Percentiles rank a stretch among this genome's conserved stretches.
These are phyloP conservation scores for Arachis hypogaea DNA, from an alignment of 306 rosid species.

Conservation along the genomic window DNA sequence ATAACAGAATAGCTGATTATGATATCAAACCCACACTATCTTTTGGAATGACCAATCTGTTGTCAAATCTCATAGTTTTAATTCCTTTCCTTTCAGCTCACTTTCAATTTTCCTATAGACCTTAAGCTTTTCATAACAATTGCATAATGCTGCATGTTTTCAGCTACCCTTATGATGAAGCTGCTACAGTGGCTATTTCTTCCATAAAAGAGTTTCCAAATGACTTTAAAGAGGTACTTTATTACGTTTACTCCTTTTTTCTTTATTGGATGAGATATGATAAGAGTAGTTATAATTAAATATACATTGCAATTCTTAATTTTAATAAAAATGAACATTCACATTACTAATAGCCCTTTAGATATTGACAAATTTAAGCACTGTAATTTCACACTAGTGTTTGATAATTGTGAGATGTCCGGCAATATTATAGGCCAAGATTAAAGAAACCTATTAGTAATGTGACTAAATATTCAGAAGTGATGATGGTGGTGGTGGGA, in stretches of 20 bases:
- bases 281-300: background rate
- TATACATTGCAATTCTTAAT: background rate
- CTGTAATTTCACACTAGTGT: background rate
- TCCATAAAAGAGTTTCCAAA: constrained; percentile 60
- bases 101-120: constrained; percentile 5
- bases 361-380: background rate
- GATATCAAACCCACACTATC: background rate
- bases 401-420: background rate
- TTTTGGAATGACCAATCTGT: constrained; percentile 19
- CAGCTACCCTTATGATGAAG: constrained; percentile 83
- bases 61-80: constrained; percentile 4
- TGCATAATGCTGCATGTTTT: constrained; percentile 27
- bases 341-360: background rate
- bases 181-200: constrained; percentile 72
- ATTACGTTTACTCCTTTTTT: background rate
- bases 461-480: background rate
- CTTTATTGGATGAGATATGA: constrained; percentile 1
- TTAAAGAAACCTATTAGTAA: background rate
- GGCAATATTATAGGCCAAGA: background rate
- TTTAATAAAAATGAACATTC: background rate
- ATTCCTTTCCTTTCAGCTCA: constrained; percentile 9
- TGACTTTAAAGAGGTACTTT: constrained; percentile 75
- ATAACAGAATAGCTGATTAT: background rate
- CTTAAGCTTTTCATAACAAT: constrained; percentile 12
- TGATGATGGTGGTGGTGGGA: too few species aligned